Conservation (phyloP, 2,329 filamentous ascomycete species). For the Trichoderma lentiforme region DNA sequence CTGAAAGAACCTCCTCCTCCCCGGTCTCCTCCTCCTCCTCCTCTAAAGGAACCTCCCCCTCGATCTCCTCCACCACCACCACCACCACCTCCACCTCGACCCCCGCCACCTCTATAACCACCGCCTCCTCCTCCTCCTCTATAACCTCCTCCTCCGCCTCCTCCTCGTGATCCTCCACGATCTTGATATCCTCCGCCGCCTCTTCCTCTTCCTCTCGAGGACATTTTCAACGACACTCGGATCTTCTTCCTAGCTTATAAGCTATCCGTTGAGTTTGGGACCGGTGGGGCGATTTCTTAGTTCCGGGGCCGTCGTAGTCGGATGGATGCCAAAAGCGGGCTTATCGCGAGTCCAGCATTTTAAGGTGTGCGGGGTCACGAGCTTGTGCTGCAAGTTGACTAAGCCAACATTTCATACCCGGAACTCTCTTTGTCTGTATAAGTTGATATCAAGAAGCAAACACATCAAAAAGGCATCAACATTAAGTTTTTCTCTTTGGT, state of each 20-base stretch:
- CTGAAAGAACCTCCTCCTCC: slow-evolving; percentile 14
- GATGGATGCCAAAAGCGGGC: neutral
- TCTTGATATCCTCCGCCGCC: slow-evolving; percentile 5
- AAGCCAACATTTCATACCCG: neutral
- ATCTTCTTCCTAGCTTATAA: neutral
- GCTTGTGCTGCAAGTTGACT: neutral
- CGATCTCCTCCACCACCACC: neutral
- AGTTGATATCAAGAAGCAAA: neutral
- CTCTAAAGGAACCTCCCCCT: slow-evolving; percentile 16
- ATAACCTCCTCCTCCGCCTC: neutral
- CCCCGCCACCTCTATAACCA: slow-evolving; percentile 28
- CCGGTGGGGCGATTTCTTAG: neutral
- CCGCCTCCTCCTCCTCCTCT: slow-evolving; percentile 19
- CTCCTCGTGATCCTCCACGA: neutral
- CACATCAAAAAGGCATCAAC: neutral
- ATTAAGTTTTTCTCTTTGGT: neutral
- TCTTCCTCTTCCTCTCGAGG: neutral
- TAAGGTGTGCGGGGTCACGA: neutral
- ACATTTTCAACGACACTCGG: neutral
- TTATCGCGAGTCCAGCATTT: neutral
- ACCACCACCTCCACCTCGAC: slow-evolving; percentile 16
- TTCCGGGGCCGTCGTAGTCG: neutral
- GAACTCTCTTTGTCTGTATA: neutral
- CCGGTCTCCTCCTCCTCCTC: slow-evolving; percentile 13
- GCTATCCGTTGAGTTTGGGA: neutral